Conservation (phyloP, 208 protist genomes). For the Histomonas meleagridis region DNA sequence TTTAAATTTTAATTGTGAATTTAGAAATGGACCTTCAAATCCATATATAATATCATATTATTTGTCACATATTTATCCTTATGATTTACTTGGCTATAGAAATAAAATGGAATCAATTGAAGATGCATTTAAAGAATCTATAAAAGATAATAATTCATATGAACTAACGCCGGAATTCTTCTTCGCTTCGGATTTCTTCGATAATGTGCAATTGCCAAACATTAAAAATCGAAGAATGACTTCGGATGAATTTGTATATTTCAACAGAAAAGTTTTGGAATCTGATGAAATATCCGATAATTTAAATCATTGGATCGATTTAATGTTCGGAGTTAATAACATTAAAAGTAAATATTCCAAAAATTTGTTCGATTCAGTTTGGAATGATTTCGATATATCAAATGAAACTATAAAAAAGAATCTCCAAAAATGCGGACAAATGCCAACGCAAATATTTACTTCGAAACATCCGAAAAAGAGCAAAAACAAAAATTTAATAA, state of each 20-base stretch:
- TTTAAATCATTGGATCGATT: constrained; percentile 16
- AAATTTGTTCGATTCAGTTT: no score
- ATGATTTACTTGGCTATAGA: no score
- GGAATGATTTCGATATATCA: neutral
- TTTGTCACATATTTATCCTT: no score
- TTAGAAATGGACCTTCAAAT: no score
- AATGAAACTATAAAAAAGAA: neutral
- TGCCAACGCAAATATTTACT: neutral
- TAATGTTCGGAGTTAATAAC: neutral
- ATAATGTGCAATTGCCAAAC: neutral
- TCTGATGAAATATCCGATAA: neutral
- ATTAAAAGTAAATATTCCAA: neutral
- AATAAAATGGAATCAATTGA: no score
- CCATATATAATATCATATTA: no score
- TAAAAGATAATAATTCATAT: neutral
- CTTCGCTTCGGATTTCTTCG: neutral
- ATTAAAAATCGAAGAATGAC: no score
- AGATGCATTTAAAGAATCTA: no score
- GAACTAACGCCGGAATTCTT: constrained; percentile 19
- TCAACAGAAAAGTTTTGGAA: neutral
- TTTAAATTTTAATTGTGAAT: no score
- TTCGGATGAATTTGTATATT: neutral
- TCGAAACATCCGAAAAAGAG: neutral
- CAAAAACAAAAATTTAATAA: no score
- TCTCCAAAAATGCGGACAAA: neutral